phyloP scores from a whole-genome alignment of 257 asterid species.

The Nemophila menziesii region DNA sequence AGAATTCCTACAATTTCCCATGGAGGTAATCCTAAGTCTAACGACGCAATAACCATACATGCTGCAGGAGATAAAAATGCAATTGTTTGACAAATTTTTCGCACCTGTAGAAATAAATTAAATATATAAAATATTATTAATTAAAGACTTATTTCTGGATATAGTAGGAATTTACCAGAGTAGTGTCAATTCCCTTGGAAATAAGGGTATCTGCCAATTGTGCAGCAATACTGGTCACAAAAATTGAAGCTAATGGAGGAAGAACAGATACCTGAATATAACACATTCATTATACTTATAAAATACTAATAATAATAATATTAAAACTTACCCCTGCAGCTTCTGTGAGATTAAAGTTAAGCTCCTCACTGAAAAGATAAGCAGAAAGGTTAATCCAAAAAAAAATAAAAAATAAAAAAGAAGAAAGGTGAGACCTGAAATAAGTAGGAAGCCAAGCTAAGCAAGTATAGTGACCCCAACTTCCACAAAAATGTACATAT shows the following conservation, averaged over 20 bases:
- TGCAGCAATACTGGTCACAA: conserved; percentile 76
- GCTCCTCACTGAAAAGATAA: conserved; percentile 66
- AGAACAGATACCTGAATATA: conserved; percentile 77
- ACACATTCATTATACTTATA: too few species aligned
- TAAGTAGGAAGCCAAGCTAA: conserved; percentile 96
- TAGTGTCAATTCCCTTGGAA: conserved; percentile 72
- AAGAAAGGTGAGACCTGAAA: conserved; percentile 51
- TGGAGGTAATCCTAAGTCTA: conserved; percentile 79
- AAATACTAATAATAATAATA: not conserved
- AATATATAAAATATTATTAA: not conserved
- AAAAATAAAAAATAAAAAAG: not conserved
- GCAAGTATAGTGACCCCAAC: conserved; percentile 97
- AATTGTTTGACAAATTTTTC: conserved; percentile 88
- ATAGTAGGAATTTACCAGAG: conserved; percentile 38
- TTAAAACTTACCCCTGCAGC: conserved; percentile 83
- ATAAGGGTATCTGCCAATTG: conserved; percentile 85
- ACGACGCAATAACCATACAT: conserved; percentile 81
- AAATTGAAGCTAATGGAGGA: conserved; percentile 94
- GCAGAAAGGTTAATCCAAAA: not conserved
- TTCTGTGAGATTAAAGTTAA: conserved; percentile 78
- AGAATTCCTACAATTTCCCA: conserved; percentile 73
- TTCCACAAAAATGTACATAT: conserved; percentile 93
- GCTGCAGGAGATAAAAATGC: conserved; percentile 86
- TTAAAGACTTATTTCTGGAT: not conserved
- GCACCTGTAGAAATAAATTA: conserved; percentile 37